phyloP scores from a whole-genome alignment of 805 yeast species.

The Kodamaea neixiangensis region DNA sequence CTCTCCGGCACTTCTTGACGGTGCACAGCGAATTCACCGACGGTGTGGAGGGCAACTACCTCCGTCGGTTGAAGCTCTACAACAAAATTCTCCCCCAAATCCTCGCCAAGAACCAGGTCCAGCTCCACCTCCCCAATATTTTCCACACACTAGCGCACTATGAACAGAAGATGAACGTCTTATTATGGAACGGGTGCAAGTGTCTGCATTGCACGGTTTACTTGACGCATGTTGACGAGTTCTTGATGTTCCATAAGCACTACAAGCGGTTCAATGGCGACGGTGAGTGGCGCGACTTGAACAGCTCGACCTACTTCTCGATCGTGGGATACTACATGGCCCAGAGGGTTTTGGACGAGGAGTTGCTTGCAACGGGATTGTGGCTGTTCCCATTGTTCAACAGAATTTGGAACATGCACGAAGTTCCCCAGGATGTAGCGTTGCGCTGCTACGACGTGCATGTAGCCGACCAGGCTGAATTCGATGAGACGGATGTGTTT shows the following conservation, averaged over 20 bases:
- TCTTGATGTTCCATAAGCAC: slow-evolving; percentile 63
- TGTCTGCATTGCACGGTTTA: slow-evolving; percentile 56
- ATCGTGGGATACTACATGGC: slow-evolving; percentile 12
- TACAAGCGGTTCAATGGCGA: slow-evolving; percentile 35
- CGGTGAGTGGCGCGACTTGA: slow-evolving; percentile 57
- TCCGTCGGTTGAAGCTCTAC: slow-evolving; percentile 57
- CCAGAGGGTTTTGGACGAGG: slow-evolving; percentile 9
- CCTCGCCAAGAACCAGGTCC: slow-evolving; percentile 34
- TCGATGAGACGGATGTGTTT: slow-evolving; percentile 29
- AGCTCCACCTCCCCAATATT: slow-evolving; percentile 58
- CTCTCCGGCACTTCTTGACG: slow-evolving; percentile 56
- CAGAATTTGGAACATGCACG: slow-evolving; percentile 37
- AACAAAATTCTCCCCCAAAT: slow-evolving; percentile 48
- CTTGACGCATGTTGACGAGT: slow-evolving; percentile 57
- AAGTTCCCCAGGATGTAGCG: slow-evolving; percentile 24
- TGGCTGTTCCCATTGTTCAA: slow-evolving; percentile 21
- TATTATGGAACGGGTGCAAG: slow-evolving; percentile 77
- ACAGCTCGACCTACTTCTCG: slow-evolving; percentile 12
- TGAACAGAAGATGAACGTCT: slow-evolving; percentile 67
- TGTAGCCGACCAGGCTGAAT: slow-evolving; percentile 38
- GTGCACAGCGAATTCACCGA: slow-evolving; percentile 56
- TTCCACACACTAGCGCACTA: slow-evolving; percentile 64
- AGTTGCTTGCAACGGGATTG: slow-evolving; percentile 9
- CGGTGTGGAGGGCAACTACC: slow-evolving; percentile 74
- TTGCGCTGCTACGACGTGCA: slow-evolving; percentile 37